These are phyloP conservation scores for Ogataea allantospora DNA, from an alignment of 805 yeast genomes.

Conservation along the genomic window DNA sequence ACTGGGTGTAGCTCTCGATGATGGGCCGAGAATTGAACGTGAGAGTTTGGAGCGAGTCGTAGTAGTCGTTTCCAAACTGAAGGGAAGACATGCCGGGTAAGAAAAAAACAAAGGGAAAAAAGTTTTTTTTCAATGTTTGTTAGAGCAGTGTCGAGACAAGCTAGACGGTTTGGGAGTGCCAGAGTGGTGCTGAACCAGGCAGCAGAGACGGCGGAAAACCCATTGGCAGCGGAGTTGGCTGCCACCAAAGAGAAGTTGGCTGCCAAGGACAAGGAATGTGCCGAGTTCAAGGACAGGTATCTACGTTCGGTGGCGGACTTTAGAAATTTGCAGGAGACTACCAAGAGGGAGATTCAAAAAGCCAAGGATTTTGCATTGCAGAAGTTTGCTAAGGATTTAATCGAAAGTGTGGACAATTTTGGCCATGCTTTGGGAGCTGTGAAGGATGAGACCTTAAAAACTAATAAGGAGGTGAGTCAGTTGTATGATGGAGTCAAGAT, in stretches of 20 bases:
- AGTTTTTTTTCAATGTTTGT: conserved; percentile 6
- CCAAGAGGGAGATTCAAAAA: conserved; percentile 81
- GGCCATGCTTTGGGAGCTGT: conserved; percentile 80
- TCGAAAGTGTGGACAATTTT: conserved; percentile 88
- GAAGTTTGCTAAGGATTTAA: conserved; percentile 84
- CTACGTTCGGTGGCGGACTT: conserved; percentile 87
- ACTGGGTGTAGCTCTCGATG: conserved; percentile 75
- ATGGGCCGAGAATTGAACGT: conserved; percentile 90
- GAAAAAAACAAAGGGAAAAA: conserved; percentile 3
- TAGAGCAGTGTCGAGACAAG: conserved; percentile 4
- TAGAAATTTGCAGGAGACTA: conserved; percentile 87
- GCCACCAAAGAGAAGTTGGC: conserved; percentile 53
- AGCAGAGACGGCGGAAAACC: conserved; percentile 16
- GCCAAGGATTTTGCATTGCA: conserved; percentile 89
- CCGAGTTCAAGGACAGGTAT: conserved; percentile 79
- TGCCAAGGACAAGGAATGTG: conserved; percentile 67
- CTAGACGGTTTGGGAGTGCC: conserved; percentile 26
- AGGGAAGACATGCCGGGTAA: conserved; percentile 17
- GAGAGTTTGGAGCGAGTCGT: conserved; percentile 66
- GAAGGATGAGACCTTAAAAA: conserved; percentile 55
- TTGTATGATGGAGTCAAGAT: conserved; percentile 85
- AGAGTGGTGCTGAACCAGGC: conserved; percentile 31
- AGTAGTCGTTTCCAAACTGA: conserved; percentile 58
- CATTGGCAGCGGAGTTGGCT: conserved; percentile 32
- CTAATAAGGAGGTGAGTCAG: conserved; percentile 64